phyloP scores from a whole-genome alignment of 2,329 filamentous ascomycete genomes.

The Endoconidiophora polonica region DNA sequence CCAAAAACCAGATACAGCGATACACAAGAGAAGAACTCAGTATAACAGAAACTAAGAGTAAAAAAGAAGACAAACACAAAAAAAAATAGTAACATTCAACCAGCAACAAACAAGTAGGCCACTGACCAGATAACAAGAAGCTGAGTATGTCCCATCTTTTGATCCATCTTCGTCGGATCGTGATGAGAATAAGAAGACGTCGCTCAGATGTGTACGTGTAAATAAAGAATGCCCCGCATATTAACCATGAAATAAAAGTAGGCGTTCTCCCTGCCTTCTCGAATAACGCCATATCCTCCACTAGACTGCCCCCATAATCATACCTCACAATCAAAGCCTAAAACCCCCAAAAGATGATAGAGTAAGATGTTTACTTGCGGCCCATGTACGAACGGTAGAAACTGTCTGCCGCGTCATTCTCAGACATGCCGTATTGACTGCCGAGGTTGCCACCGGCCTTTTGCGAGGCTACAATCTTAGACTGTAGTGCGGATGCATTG shows the following conservation, averaged over 20 bases:
- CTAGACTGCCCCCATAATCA: background rate
- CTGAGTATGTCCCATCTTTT: too few relatives aligned
- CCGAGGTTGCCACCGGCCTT: constrained; percentile 53
- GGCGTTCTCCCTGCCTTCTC: background rate
- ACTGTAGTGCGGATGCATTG: constrained; percentile 63
- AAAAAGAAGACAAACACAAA: background rate
- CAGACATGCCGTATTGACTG: constrained; percentile 39
- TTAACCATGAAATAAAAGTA: background rate
- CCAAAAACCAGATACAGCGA: background rate
- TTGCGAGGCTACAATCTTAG: constrained; percentile 68
- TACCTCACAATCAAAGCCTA: background rate
- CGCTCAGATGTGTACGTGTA: too few relatives aligned
- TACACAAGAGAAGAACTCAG: background rate
- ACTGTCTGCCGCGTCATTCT: constrained; percentile 63
- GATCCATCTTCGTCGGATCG: too few relatives aligned
- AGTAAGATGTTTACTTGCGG: constrained; percentile 33
- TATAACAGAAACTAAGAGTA: background rate
- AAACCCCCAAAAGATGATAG: background rate
- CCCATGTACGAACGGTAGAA: constrained; percentile 85
- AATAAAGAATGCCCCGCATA: background rate
- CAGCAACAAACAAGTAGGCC: background rate
- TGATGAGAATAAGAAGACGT: too few relatives aligned
- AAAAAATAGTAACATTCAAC: constrained; percentile 1
- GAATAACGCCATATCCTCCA: background rate
- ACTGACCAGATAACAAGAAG: too few relatives aligned